Evolutionary conservation across 495 filamentous ascomycete species (phyloP), one percentile per base, ranked within the genome.

Genomic region (Astrothelium macrocarpum): DNA sequence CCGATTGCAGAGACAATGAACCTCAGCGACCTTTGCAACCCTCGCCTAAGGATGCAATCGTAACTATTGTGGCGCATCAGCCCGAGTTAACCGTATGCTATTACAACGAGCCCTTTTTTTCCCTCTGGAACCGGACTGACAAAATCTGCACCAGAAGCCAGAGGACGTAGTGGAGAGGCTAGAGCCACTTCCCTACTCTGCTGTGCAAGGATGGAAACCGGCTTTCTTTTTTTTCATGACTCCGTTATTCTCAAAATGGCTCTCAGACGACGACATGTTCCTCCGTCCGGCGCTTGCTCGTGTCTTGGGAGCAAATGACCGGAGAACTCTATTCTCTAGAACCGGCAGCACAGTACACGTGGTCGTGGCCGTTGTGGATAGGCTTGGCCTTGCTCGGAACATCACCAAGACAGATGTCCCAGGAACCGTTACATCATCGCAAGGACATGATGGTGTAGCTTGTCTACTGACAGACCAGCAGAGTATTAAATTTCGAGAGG

Each of bases 211-310:
- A 56, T 56, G 49, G 49, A 56, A 29, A 20, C 49, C 49, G 25
- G 49, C 25, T 29, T 56, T 20, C 49, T 36, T 62, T 26, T 32
- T 62, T 12, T 46, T 62, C 18, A 12, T 53, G 20, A 45, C 60
- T 0, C 32, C 32, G 5, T 16, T 39, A 2, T 62, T 62, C 20
- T 10, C 60, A 20, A 42, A 25, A 12, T 62, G 60, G 60, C 36
- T 53, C 18, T 46, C 16, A 23, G 28, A 62, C 16, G 39, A 53
- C 60, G 26, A 49, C 4, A 20, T 28, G 10, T 49, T 62, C 43
- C 29, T 62, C 20, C 29, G 29, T 9, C 36, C 36, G 26, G 60
- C 60, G 12, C 42, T 62, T 32, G 14, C 36, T 25, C 36, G 43
- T 45, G 2, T 62, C 5, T 45, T 45, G 11, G 49, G 25, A 29